Evolutionary conservation across 768 basidiomycete species (phyloP).

Genomic region (Tulasnella sp.): DNA sequence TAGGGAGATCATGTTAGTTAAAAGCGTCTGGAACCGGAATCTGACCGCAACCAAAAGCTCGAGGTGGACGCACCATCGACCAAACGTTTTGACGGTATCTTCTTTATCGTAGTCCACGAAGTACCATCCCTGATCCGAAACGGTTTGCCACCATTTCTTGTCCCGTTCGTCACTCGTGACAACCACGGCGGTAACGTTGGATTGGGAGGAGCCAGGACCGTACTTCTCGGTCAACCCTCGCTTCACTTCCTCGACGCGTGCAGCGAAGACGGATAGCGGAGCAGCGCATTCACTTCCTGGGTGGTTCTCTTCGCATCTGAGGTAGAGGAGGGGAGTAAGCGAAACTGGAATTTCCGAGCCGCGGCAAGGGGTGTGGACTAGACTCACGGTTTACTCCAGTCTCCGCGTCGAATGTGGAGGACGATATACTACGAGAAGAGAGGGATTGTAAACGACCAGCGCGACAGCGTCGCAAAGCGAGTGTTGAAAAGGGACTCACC

Average conservation of each 20-base stretch:
- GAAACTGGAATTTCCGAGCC: not conserved
- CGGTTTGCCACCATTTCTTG: conserved; percentile 26
- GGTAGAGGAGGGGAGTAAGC: not conserved
- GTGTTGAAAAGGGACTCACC: not conserved
- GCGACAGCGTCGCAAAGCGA: not conserved
- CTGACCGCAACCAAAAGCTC: too few species aligned
- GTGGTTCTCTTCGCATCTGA: conserved; percentile 2
- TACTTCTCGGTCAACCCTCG: not conserved
- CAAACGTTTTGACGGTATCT: conserved; percentile 6
- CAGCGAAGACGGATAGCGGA: not conserved
- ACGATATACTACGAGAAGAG: not conserved
- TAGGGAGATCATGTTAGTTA: not conserved
- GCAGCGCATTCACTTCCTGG: not conserved
- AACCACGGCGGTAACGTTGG: conserved; percentile 12
- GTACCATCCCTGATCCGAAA: conserved; percentile 20
- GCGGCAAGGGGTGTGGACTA: not conserved
- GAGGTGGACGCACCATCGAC: not conserved
- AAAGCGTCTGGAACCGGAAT: too few species aligned
- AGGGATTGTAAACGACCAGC: not conserved
- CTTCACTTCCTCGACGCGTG: conserved; percentile 4
- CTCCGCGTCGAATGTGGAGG: conserved; percentile 17
- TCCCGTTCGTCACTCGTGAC: conserved; percentile 33
- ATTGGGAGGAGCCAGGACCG: conserved; percentile 32
- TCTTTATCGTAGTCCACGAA: conserved; percentile 27
- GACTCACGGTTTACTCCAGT: conserved; percentile 5